Percentiles rank a stretch among this genome's conserved stretches.
These are phyloP conservation scores for Quercus rubra DNA, from an alignment of 306 rosid genomes.

Conservation along the genomic window DNA sequence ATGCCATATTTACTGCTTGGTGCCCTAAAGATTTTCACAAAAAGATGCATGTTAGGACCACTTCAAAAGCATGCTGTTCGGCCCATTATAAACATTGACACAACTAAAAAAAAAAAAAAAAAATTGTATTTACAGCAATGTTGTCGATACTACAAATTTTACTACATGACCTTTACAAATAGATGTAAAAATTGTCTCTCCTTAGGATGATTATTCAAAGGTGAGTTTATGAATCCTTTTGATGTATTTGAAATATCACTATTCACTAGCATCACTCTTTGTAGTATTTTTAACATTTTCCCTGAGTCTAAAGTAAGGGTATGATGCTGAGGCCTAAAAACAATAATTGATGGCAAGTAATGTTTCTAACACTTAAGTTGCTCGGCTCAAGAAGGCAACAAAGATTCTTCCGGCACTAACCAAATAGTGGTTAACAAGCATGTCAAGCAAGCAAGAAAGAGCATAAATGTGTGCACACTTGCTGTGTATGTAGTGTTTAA, in stretches of 20 bases:
- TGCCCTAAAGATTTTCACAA: conserved; percentile 1
- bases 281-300: too few relatives aligned
- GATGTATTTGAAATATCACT: background rate
- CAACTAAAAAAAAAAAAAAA: background rate
- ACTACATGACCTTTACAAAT: too few relatives aligned
- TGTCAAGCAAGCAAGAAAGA: background rate
- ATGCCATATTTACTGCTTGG: conserved; percentile 7
- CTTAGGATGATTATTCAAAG: conserved; percentile 18
- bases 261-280: too few relatives aligned
- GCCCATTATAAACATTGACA: background rate
- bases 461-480: background rate
- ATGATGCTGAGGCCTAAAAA: background rate
- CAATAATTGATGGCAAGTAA: too few relatives aligned
- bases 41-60: conserved; percentile 1
- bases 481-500: background rate
- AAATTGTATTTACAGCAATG: too few relatives aligned
- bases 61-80: background rate
- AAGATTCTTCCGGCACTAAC: background rate
- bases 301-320: background rate
- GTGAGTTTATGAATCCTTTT: conserved; percentile 30
- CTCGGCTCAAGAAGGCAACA: background rate
- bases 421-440: background rate
- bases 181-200: conserved; percentile 20
- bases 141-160: background rate
- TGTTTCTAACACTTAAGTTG: background rate